Conservation (phyloP, 345 rosid genomes). For the Fremontodendron californicum region DNA sequence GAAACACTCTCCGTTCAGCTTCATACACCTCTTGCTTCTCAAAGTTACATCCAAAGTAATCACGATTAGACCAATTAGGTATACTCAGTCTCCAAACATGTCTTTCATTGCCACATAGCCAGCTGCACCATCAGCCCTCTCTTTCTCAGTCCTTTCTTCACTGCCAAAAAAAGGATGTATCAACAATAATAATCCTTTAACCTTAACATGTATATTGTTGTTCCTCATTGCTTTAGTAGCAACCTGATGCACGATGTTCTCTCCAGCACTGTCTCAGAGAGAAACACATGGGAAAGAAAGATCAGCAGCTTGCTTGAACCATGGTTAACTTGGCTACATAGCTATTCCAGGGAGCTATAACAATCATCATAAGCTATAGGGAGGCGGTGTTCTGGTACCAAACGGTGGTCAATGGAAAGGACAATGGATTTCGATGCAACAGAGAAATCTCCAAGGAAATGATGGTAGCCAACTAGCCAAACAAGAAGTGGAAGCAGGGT, state of each 20-base stretch:
- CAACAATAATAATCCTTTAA: slow-evolving; percentile 41
- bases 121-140: slow-evolving; percentile 30
- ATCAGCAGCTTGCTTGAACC: slow-evolving; percentile 44
- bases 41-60: slow-evolving; percentile 48
- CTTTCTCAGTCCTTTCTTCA: slow-evolving; percentile 43
- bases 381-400: slow-evolving; percentile 58
- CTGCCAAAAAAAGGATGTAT: slow-evolving; percentile 68
- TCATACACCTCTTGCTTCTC: slow-evolving; percentile 31
- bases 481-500: slow-evolving; percentile 36
- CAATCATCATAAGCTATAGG: slow-evolving; percentile 55
- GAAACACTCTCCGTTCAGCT: slow-evolving; percentile 46
- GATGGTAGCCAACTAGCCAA: slow-evolving; percentile 56
- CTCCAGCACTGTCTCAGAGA: slow-evolving; percentile 64
- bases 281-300: slow-evolving; percentile 39
- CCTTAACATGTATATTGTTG: slow-evolving; percentile 17
- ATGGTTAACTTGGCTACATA: slow-evolving; percentile 33
- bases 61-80: slow-evolving; percentile 39
- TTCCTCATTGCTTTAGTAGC: slow-evolving; percentile 31
- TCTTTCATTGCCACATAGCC: slow-evolving; percentile 39
- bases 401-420: slow-evolving; percentile 51
- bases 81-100: slow-evolving; percentile 58
- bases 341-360: slow-evolving; percentile 48
- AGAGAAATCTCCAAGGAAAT: slow-evolving; percentile 52
- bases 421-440: slow-evolving; percentile 33
- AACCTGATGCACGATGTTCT: slow-evolving; percentile 56